Base-by-base conservation (phyloP, 1,284 basidiomycete species). In the Meira miltonrushii region DNA sequence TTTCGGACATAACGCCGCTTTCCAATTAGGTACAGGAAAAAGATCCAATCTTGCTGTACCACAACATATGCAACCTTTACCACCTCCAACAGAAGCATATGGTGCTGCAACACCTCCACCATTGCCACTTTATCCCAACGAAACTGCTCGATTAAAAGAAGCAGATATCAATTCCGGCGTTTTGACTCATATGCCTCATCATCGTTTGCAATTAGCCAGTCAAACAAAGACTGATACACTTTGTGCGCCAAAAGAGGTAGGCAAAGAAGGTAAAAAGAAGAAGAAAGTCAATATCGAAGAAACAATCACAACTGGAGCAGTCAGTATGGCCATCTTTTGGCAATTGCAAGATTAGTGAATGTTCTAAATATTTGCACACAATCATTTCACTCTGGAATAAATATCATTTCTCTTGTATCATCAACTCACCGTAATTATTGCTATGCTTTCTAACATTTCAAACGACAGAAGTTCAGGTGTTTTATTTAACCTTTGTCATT, bases 31-130 rank as follows among this genome's bases (percentile, higher is more conserved):
- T 4, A 92, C 87, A 62, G 90, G 90, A 43, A 90, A 87, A 77
- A 84, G 87, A 57, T 83, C 86, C 4, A 90, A 88, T 72, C 72
- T 87, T 8, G 83, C 88, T 0, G 81, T 85, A 13, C 92, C 93
- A 0, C 81, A 82, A 60, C 81, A 84, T 67, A 74, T 85, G 12
- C 80, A 81, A 10, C 78, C 81, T 0, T 67, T 83, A 0, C 83
- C 84, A 1, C 60, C 62, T n/a, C 63, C 62, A 11, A 71, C 60
- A 8, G 38, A n/a, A 25, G 5, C 37, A 8, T n/a, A 39, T 23
- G 50, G 50, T 19, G 50, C 6, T 33, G 23, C 37, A 19, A 33
- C 39, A 39, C 55, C 56, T 13, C 33, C 21, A 3, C 33, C 33
- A 15, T 7, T 40, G 2, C 28, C 28, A 33, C 28, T 33, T 33